phyloP scores from a whole-genome alignment of 1,284 basidiomycete species.

The Tilletia caries region DNA sequence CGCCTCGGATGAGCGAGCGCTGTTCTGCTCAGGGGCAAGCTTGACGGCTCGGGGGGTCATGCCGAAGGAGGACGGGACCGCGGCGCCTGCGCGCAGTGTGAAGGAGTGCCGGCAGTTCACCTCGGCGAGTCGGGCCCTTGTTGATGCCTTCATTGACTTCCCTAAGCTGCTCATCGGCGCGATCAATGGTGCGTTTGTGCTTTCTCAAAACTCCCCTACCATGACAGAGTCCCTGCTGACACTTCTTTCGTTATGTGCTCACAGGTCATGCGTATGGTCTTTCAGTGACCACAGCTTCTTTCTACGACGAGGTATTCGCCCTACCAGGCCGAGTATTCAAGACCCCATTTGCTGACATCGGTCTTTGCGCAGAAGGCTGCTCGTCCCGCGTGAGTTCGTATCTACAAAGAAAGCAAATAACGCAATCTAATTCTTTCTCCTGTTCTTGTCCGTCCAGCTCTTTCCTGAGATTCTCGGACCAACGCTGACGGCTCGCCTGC shows the following conservation, averaged over 20 bases:
- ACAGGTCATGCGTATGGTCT: slow-evolving; percentile 11
- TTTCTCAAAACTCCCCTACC: not conserved
- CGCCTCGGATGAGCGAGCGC: not conserved
- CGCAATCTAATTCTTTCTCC: not conserved
- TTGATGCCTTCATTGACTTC: slow-evolving; percentile 28
- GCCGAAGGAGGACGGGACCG: not conserved
- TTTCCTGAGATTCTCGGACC: slow-evolving; percentile 27
- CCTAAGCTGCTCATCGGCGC: slow-evolving; percentile 24
- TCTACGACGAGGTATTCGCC: slow-evolving; percentile 17
- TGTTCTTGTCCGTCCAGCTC: not conserved
- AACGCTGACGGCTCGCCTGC: slow-evolving; percentile 20
- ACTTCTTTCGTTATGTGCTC: not conserved
- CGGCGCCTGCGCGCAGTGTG: not conserved
- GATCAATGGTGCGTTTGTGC: slow-evolving; percentile 20
- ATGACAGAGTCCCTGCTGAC: not conserved
- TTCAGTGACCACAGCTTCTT: slow-evolving; percentile 7
- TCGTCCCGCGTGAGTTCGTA: slow-evolving; percentile 16
- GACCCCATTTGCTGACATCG: slow-evolving; percentile 25
- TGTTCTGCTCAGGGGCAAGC: slow-evolving; percentile 14
- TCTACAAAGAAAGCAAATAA: too few species aligned
- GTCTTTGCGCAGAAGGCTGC: slow-evolving; percentile 28
- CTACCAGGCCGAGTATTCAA: slow-evolving; percentile 24
- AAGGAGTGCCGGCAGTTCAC: slow-evolving; percentile 16
- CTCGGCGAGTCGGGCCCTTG: not conserved
- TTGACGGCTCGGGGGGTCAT: not conserved